Evolutionary conservation across 495 filamentous ascomycete species (phyloP), one percentile per base, ranked within the genome.

Genomic region (Viridothelium virens): DNA sequence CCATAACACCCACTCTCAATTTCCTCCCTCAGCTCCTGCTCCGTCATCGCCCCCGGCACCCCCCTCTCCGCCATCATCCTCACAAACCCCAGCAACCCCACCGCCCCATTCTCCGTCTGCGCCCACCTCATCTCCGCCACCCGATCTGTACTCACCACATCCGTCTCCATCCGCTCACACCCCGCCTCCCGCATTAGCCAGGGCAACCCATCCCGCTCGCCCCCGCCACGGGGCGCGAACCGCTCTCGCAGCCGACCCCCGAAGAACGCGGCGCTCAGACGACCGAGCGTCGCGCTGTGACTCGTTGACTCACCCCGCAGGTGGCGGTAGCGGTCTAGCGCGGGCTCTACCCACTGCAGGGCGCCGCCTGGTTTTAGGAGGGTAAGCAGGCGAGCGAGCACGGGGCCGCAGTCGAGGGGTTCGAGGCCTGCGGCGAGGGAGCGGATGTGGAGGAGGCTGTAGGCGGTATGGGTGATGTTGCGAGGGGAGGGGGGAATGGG

Each of bases 391-490:
- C 14, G 41, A 6, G 6, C 41, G 41, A 46, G 41, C 41, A 46
- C 41, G 6, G 41, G 41, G 6, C 6, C 41, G 6, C 41, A 46
- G 6, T 46, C 41, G 41, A 6, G 6, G 6, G 41, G 41, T 46
- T 46, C 41, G 41, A 64, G 14, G 34, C 69, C 69, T 12, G 53
- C 62, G 50, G 67, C 16, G 18, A 71, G 65, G 61, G 48, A 48
- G 48, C 63, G 66, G 62, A 67, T 65, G 39, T 69, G 70, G 50
- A 69, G 66, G 11, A 71, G 34, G 67, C 38, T 46, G 66, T 46
- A 46, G 41, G 41, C 14, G 41, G 41, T 6, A 14, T 6, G 41
- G 41, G 41, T 46, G 41, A 46, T 46, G 41, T 46, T 46, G n/a
- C n/a, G n/a, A n/a, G n/a, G n/a, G n/a, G n/a, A 6, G 41, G 6